phyloP scores from a whole-genome alignment of 306 rosid species.

The Myrica gale region DNA sequence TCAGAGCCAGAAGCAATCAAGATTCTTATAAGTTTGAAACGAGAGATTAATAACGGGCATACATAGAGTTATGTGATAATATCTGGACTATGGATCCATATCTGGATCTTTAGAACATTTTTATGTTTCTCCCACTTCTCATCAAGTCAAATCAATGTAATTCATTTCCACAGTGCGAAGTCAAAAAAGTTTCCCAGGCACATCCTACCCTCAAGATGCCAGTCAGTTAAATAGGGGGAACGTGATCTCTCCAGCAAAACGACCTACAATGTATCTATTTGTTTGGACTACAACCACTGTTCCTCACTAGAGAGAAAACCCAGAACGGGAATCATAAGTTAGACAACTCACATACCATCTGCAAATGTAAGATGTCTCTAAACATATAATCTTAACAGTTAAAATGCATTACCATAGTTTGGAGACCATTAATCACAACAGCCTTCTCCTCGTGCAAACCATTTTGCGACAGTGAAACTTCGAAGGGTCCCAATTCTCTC shows the following conservation, averaged over 20 bases:
- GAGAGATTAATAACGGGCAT: background rate
- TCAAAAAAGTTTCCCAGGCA: background rate
- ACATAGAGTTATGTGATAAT: background rate
- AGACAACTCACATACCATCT: conserved; percentile 18
- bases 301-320: conserved; percentile 28
- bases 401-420: conserved; percentile 58
- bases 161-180: background rate
- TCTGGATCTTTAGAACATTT: background rate
- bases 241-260: background rate
- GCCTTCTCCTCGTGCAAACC: conserved; percentile 53
- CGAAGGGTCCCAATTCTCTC: conserved; percentile 81
- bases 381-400: conserved; percentile 12
- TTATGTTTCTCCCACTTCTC: background rate
- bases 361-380: conserved; percentile 6
- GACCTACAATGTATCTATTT: background rate
- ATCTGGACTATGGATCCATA: background rate
- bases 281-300: background rate
- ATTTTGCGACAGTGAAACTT: conserved; percentile 61
- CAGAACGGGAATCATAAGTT: conserved; percentile 21
- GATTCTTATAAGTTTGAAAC: background rate
- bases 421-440: conserved; percentile 80
- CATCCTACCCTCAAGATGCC: background rate
- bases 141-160: background rate
- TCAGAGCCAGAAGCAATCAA: conserved; percentile 13
- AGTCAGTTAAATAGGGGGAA: background rate